Evolutionary conservation across 1,284 basidiomycete genomes (phyloP).

Genomic region (Phellinidium pouzarii): DNA sequence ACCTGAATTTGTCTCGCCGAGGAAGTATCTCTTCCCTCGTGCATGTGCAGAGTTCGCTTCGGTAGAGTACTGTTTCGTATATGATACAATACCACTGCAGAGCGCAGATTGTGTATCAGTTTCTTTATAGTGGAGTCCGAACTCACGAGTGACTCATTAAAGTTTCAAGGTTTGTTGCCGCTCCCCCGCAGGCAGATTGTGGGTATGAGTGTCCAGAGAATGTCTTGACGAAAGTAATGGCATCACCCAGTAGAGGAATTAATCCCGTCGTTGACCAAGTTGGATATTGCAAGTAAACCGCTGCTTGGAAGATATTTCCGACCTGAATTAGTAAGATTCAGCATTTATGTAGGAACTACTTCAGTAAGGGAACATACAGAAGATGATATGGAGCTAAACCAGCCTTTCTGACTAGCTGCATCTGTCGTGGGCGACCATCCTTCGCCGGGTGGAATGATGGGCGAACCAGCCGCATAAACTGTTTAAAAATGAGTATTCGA

Average conservation of each 20-base stretch:
- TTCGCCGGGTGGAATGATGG: slow-evolving; percentile 27
- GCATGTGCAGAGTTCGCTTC: slow-evolving; percentile 34
- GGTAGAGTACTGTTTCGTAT: slow-evolving; percentile 30
- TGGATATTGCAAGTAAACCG: slow-evolving; percentile 33
- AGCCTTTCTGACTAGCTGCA: slow-evolving; percentile 32
- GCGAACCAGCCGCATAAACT: slow-evolving; percentile 29
- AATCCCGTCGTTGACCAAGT: slow-evolving; percentile 33
- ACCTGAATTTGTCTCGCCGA: slow-evolving; percentile 43
- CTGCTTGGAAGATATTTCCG: slow-evolving; percentile 37
- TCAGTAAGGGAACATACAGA: slow-evolving; percentile 24
- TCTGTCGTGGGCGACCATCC: slow-evolving; percentile 31
- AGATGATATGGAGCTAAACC: slow-evolving; percentile 32
- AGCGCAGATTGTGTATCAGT: background rate
- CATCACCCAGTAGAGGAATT: slow-evolving; percentile 31
- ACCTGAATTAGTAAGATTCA: slow-evolving; percentile 22
- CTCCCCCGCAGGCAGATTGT: slow-evolving; percentile 38
- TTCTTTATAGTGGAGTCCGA: background rate
- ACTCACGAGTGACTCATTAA: slow-evolving; percentile 39
- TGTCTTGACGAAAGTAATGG: slow-evolving; percentile 30
- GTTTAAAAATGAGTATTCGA: slow-evolving; percentile 19
- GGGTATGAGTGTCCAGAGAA: slow-evolving; percentile 40
- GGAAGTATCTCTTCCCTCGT: slow-evolving; percentile 33
- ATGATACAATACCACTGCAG: slow-evolving; percentile 33
- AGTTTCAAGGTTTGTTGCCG: slow-evolving; percentile 33
- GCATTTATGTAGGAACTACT: background rate